phyloP scores from a whole-genome alignment of 768 basidiomycete genomes.

The Suillus sp. region DNA sequence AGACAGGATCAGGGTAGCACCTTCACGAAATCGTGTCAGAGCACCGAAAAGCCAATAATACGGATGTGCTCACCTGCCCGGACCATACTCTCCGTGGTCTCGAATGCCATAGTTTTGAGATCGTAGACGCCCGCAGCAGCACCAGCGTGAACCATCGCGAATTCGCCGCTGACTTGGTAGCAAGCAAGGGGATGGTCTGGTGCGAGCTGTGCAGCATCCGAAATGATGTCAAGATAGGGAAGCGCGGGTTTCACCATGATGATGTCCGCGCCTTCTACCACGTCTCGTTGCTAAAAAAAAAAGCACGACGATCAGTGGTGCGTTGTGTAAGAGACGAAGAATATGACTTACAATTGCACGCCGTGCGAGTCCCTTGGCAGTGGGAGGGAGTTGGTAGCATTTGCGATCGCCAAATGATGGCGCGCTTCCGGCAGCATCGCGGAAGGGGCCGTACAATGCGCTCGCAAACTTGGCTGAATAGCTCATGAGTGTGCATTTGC shows the following conservation, averaged over 20 bases:
- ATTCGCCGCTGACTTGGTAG: conserved; percentile 98
- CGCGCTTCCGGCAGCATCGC: conserved; percentile 96
- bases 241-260: conserved; percentile 98
- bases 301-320: conserved; percentile 6
- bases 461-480: conserved; percentile 99
- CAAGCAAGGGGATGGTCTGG: conserved; percentile 92
- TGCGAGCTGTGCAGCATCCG: conserved; percentile 80
- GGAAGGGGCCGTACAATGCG: conserved; percentile 94
- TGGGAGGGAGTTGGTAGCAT: conserved; percentile 95
- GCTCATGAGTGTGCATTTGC: conserved; percentile 91
- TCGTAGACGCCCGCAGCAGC: conserved; percentile 94
- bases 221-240: conserved; percentile 95
- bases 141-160: conserved; percentile 95
- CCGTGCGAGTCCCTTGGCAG: conserved; percentile 85
- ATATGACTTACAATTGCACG: conserved; percentile 79
- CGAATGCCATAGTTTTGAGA: conserved; percentile 90
- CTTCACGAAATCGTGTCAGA: conserved; percentile 39
- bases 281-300: conserved; percentile 73
- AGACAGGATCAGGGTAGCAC: conserved; percentile 85
- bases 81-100: conserved; percentile 88
- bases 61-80: conserved; percentile 70
- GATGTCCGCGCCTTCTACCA: conserved; percentile 91
- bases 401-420: conserved; percentile 95
- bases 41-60: conserved; percentile 14
- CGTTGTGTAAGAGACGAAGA: neutral